Evolutionary conservation across 2,329 filamentous ascomycete species (phyloP), one percentile per base, ranked within the genome.

Genomic region (Madurella fahalii): DNA sequence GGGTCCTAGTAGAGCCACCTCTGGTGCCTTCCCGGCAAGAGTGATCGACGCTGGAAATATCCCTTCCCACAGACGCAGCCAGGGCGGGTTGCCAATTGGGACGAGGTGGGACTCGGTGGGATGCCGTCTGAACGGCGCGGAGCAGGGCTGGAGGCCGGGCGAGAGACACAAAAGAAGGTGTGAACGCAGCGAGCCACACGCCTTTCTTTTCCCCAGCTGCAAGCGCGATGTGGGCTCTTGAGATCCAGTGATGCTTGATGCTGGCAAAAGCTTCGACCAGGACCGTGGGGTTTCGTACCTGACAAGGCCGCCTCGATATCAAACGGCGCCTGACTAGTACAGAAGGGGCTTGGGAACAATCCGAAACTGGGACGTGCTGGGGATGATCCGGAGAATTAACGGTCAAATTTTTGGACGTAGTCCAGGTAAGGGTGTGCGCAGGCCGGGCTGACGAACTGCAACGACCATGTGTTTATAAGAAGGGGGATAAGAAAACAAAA

Each of bases 21-120:
- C 75, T 79, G 77, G 79, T 75, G 75, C 77, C 71, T 75, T 49
- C 69, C 72, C 71, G 74, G 69, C 72, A 71, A 68, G 49, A 74
- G 69, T 72, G 78, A 81, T 81, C 78, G 77, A 74, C 79, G 75
- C 67, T 68, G 47, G 71, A 71, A 72, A 74, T 77, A 72, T 77
- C 75, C 75, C 72, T 72, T 74, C 73, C 68, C 68, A 72, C 56
- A 58, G 50, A 52, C 59, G 53, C 55, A 60, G 55, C 48, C 56
- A 62, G 59, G 61, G 72, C 50, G 50, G 43, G 50, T 54, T 61
- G 58, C 49, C 47, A 58, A 59, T 53, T 53, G 52, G 53, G 57
- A 45, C 16, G 54, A 34, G 31, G 42, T 16, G 37, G 50, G 25
- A 20, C 16, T 32, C 8, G 46, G 41, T 17, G 52, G 55, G 50